Base-by-base conservation (phyloP, 179 eudicot genomes). In the Actinidia polygama region DNA sequence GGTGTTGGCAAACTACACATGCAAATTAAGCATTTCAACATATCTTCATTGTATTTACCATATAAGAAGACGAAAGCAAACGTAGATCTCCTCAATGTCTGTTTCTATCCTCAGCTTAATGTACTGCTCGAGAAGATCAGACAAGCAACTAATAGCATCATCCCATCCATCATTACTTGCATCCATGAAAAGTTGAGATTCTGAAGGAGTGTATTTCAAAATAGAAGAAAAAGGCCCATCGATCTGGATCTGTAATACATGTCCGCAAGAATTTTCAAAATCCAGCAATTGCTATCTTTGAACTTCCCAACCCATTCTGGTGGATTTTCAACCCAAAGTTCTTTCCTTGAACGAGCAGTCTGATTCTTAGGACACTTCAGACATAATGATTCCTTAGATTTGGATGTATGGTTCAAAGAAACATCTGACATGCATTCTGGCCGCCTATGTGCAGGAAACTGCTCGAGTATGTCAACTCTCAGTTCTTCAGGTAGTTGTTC, bases 21-120 rank as follows among this genome's bases (percentile, higher is more conserved):
- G 61, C 61, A 78, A 49, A 69, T 46, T 40, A 70, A 70, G 3
- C 7, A 18, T 55, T 1, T 21, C 11, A 57, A 21, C 81, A 44
- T 18, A 72, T 10, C 46, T 67, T 66, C 46, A 30, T 49, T 55
- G 66, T 10, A 7, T 26, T 63, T 87, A 96, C 99, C 98, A 90
- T 89, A 83, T 92, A 53, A 96, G 88, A 77, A 93, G 93, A 81
- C 92, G 91, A 83, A 85, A 84, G 88, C 94, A 95, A 50, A 91
- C 73, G 79, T 92, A 95, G 63, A 96, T 82, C 91, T 96, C 99
- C 86, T 96, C 99, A 80, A 96, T 86, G 86, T 96, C 99, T 23
- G 84, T 83, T 74, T 90, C 90, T 83, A 96, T 70, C 88, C 88
- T 90, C 14, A 90, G 79, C 85, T 88, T 84, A 74, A 95, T 85